A percentile compares a stretch with the other conserved stretches of the same genome.
phyloP scores from a whole-genome alignment of 2,329 filamentous ascomycete genomes.

The Xylariaceae sp. region DNA sequence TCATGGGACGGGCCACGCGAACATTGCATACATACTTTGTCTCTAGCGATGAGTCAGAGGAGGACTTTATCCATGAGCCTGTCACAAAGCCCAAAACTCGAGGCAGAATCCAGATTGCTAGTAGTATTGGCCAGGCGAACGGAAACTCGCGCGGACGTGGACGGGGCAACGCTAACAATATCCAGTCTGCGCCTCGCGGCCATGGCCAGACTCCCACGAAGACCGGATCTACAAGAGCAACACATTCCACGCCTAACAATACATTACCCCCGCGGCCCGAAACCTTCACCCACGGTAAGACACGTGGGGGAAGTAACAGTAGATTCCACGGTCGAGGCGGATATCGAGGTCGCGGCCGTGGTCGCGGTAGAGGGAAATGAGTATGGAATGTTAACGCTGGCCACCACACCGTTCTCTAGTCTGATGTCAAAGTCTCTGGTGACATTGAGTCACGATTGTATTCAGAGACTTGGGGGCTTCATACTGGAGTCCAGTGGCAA shows the following conservation, averaged over 20 bases:
- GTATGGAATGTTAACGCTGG: not conserved
- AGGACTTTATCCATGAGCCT: slow-evolving; percentile 29
- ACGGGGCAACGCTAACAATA: slow-evolving; percentile 7
- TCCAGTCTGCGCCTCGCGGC: slow-evolving; percentile 24
- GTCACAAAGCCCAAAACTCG: slow-evolving; percentile 20
- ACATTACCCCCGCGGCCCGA: slow-evolving; percentile 25
- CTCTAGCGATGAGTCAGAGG: slow-evolving; percentile 32
- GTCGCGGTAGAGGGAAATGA: slow-evolving; percentile 18
- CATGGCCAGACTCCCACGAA: slow-evolving; percentile 19
- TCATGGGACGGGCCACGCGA: slow-evolving; percentile 26
- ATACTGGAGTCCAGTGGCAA: too few species aligned
- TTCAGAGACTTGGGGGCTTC: too few species aligned
- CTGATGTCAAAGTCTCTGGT: too few species aligned
- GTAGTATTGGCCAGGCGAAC: slow-evolving; percentile 23
- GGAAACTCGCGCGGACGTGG: slow-evolving; percentile 4
- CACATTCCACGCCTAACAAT: slow-evolving; percentile 19
- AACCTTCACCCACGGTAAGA: slow-evolving; percentile 3
- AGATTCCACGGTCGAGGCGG: slow-evolving; percentile 32
- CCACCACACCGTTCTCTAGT: too few species aligned
- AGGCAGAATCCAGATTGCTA: slow-evolving; percentile 28
- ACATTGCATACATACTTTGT: slow-evolving; percentile 29
- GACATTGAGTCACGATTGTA: too few species aligned
- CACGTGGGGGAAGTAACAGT: slow-evolving; percentile 7
- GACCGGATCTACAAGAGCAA: slow-evolving; percentile 8
- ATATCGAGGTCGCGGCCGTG: slow-evolving; percentile 14